Conservation (phyloP, 345 rosid species). For the Arabidopsis suecica region DNA sequence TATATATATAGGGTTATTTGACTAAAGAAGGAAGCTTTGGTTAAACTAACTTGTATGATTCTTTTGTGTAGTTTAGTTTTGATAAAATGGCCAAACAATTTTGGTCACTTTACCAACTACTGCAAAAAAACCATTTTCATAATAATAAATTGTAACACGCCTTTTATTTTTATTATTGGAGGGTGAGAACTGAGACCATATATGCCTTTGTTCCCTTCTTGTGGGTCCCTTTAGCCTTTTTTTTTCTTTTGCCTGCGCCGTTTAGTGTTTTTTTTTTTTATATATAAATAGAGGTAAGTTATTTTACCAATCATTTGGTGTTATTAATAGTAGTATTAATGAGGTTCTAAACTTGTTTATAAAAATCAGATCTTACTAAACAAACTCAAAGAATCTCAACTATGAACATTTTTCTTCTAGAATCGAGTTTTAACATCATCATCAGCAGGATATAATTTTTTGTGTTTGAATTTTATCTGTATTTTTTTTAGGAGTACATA, state of each 20-base stretch:
- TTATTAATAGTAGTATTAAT: neutral
- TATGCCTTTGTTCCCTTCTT: slow-evolving; percentile 25
- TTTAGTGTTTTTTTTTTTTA: neutral
- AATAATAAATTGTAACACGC: slow-evolving; percentile 16
- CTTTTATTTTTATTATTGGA: slow-evolving; percentile 26
- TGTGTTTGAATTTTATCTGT: slow-evolving; percentile 2
- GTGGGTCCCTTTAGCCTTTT: slow-evolving; percentile 23
- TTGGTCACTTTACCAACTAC: slow-evolving; percentile 43
- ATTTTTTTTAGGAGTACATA: neutral
- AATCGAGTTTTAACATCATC: slow-evolving; percentile 1
- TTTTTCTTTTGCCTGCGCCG: neutral
- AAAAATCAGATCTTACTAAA: too few species aligned
- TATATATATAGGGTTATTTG: neutral
- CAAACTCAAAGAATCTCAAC: neutral
- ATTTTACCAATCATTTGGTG: slow-evolving; percentile 35
- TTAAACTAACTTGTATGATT: neutral
- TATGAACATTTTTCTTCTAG: neutral
- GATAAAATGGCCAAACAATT: slow-evolving; percentile 40
- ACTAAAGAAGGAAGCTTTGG: neutral
- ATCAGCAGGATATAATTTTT: neutral
- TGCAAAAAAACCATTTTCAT: neutral
- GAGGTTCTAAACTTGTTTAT: neutral
- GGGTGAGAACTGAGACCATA: slow-evolving; percentile 27
- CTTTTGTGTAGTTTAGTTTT: slow-evolving; percentile 28
- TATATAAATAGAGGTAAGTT: neutral